Conservation (phyloP, 208 protist species). For the Porcisia deanei region DNA sequence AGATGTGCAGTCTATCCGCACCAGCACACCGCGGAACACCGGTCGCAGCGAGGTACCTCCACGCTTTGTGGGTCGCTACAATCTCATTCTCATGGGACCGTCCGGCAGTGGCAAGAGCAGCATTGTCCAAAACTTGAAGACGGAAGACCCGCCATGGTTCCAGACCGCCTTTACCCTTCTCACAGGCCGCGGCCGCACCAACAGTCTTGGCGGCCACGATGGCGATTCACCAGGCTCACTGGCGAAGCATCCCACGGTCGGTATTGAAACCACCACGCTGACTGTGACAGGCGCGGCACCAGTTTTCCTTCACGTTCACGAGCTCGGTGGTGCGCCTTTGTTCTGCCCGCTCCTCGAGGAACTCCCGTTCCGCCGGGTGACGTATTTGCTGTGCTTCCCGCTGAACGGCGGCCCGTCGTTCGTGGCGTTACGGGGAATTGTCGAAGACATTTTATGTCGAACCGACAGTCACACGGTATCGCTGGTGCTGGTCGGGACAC, state of each 20-base stretch:
- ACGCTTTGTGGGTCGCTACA: constrained; percentile 60
- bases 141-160: constrained; percentile 45
- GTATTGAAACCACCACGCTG: constrained; percentile 25
- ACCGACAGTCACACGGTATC: constrained; percentile 52
- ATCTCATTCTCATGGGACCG: constrained; percentile 68
- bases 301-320: constrained; percentile 54
- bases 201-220: background rate
- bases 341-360: constrained; percentile 67
- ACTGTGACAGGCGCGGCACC: constrained; percentile 14
- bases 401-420: constrained; percentile 43
- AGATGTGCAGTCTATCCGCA: constrained; percentile 20
- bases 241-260: constrained; percentile 28
- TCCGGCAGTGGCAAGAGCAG: constrained; percentile 59
- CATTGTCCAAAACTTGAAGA: constrained; percentile 56
- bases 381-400: constrained; percentile 79
- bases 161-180: constrained; percentile 41
- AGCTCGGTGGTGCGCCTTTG: constrained; percentile 67
- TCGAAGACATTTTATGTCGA: constrained; percentile 77
- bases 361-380: constrained; percentile 64
- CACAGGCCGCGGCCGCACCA: constrained; percentile 9
- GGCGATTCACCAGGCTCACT: background rate
- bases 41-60: constrained; percentile 26
- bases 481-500: constrained; percentile 43
- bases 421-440: constrained; percentile 38
- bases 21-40: background rate